A percentile compares a stretch with the other conserved stretches of the same genome.
phyloP scores from a whole-genome alignment of 2,329 filamentous ascomycete genomes.

The Leptographium radiaticola region DNA sequence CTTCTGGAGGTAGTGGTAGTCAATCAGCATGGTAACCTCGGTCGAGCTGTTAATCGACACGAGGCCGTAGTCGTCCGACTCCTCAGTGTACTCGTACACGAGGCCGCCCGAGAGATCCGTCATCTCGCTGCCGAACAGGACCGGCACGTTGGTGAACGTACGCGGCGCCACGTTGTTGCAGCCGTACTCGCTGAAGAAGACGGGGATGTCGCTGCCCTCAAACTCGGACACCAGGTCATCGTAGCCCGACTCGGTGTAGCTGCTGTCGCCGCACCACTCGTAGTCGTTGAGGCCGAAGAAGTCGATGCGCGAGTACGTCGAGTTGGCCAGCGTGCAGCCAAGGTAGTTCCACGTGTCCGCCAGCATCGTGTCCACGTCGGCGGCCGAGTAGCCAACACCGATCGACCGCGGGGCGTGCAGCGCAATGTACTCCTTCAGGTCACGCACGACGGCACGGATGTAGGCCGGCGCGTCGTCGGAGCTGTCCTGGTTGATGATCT shows the following conservation, averaged over 20 bases:
- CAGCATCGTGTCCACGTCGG: slow-evolving; percentile 59
- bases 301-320: slow-evolving; percentile 39
- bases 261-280: slow-evolving; percentile 46
- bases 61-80: slow-evolving; percentile 41
- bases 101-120: slow-evolving; percentile 53
- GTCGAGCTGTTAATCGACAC: slow-evolving; percentile 4
- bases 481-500: slow-evolving; percentile 55
- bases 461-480: slow-evolving; percentile 57
- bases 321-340: slow-evolving; percentile 55
- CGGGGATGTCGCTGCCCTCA: slow-evolving; percentile 48
- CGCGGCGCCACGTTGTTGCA: slow-evolving; percentile 57
- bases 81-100: slow-evolving; percentile 64
- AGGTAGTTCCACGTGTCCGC: slow-evolving; percentile 64
- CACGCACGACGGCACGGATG: slow-evolving; percentile 67
- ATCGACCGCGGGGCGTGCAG: slow-evolving; percentile 65
- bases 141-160: slow-evolving; percentile 56
- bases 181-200: slow-evolving; percentile 68
- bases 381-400: slow-evolving; percentile 74
- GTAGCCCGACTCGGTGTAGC: slow-evolving; percentile 40
- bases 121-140: slow-evolving; percentile 58
- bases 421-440: slow-evolving; percentile 70
- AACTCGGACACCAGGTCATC: slow-evolving; percentile 48
- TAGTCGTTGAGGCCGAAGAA: slow-evolving; percentile 68
- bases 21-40: slow-evolving; percentile 1
- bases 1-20: not conserved